Conservation (phyloP, 1,139 yeast species). For the Kurtzmaniella natalensis region DNA sequence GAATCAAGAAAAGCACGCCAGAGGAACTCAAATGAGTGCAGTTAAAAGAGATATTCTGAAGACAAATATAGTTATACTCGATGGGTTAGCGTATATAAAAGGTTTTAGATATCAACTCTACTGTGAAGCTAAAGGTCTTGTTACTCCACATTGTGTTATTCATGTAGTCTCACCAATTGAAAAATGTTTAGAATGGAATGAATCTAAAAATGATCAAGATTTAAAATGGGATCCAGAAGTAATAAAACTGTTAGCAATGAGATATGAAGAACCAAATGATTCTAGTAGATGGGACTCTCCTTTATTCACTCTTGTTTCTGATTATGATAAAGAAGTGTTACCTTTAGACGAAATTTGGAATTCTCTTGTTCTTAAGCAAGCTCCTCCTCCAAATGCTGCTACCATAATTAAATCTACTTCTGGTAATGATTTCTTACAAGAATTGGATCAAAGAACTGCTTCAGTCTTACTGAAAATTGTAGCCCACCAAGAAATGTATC, state of each 20-base stretch:
- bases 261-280: slow-evolving; percentile 92
- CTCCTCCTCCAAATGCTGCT: slow-evolving; percentile 74
- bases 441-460: slow-evolving; percentile 71
- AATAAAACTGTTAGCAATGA: slow-evolving; percentile 65
- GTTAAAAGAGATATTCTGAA: slow-evolving; percentile 76
- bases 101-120: slow-evolving; percentile 92
- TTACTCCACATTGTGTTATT: slow-evolving; percentile 79
- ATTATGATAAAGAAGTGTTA: slow-evolving; percentile 44
- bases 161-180: slow-evolving; percentile 70
- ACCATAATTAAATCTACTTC: slow-evolving; percentile 70
- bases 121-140: slow-evolving; percentile 85
- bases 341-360: slow-evolving; percentile 74
- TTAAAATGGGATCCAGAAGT: slow-evolving; percentile 64
- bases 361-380: slow-evolving; percentile 56
- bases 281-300: slow-evolving; percentile 94
- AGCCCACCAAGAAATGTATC: slow-evolving; percentile 55
- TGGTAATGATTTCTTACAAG: slow-evolving; percentile 70
- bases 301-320: slow-evolving; percentile 62
- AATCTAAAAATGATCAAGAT: slow-evolving; percentile 13
- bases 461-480: slow-evolving; percentile 54
- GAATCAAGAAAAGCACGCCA: slow-evolving; percentile 67
- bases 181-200: slow-evolving; percentile 62
- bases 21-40: slow-evolving; percentile 85
- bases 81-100: slow-evolving; percentile 84
- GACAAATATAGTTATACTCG: slow-evolving; percentile 72